Base-by-base conservation (phyloP, 2,329 filamentous ascomycete genomes). In the Aspergillus sp. region DNA sequence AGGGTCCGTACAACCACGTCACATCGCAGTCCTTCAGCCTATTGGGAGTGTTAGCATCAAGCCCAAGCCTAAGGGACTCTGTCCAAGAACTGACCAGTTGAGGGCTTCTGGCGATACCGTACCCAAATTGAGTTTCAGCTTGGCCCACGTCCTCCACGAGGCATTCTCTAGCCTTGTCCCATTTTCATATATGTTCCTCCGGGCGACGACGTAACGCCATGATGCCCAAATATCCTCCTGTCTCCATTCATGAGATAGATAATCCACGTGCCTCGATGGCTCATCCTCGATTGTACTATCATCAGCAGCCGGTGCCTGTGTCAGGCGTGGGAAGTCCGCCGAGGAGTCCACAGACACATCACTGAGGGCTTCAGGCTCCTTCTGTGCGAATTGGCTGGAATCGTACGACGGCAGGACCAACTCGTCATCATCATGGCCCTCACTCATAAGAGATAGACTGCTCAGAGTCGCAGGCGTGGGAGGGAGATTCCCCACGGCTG, bases 141-240 rank as follows among this genome's bases (percentile, higher is more conserved):
- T 98, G 73, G 91, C 90, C 95, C 95, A 98, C 1, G 92, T 95
- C 73, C 95, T 86, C 95, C 95, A 99, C 0, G 92, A 96, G 3
- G 95, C 95, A 76, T 99, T 98, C 76, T 98, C 95, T 30, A 98
- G 78, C 53, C 95, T 84, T 36, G 88, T 88, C 38, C 90, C 86
- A 74, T 97, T 94, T 68, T 86, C 88, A 66, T 96, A 96, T 56
- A 91, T 85, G 61, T 87, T 87, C 68, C 89, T 84, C 70, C 91
- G 90, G 27, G 90, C 88, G 15, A 93, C 88, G 68, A 98, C 91
- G 73, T 96, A 95, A 72, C 92, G 88, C 95, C 95, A 98, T 1
- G 94, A 97, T 5, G 91, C 89, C 93, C 93, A 98, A 25, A 98
- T 96, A 76, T 99, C 94, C 75, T 98, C 93, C 77, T 97, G 92